Evolutionary conservation across 2,329 filamentous ascomycete species (phyloP).

Genomic region (Aspergillus vadensis): DNA sequence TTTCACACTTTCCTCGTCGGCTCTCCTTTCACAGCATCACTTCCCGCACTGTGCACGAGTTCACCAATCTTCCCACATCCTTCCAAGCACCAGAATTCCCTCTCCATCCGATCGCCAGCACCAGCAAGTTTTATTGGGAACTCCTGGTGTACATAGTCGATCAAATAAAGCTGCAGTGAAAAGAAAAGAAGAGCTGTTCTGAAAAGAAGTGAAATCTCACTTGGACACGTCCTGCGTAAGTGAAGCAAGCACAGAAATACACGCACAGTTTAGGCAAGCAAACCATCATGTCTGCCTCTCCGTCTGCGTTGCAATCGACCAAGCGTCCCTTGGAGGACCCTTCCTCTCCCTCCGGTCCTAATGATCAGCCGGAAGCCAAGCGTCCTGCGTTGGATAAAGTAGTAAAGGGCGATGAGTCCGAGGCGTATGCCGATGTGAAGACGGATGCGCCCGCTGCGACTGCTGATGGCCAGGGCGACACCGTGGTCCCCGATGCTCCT

Average conservation of each 20-base stretch:
- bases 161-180: slow-evolving; percentile 56
- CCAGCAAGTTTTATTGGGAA: slow-evolving; percentile 93
- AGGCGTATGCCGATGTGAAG: slow-evolving; percentile 34
- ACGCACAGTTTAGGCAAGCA: slow-evolving; percentile 26
- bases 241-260: slow-evolving; percentile 36
- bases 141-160: slow-evolving; percentile 79
- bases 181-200: slow-evolving; percentile 51
- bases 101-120: slow-evolving; percentile 55
- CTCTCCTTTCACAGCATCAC: slow-evolving; percentile 39
- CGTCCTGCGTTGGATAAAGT: slow-evolving; percentile 94
- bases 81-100: slow-evolving; percentile 42
- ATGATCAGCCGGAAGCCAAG: slow-evolving; percentile 95
- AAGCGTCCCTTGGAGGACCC: slow-evolving; percentile 98
- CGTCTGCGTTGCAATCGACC: slow-evolving; percentile 51
- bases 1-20: slow-evolving; percentile 30
- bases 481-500: slow-evolving; percentile 66
- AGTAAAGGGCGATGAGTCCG: slow-evolving; percentile 62
- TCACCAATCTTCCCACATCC: slow-evolving; percentile 30
- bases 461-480: slow-evolving; percentile 61
- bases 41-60: slow-evolving; percentile 37
- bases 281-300: slow-evolving; percentile 70
- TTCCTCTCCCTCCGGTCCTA: slow-evolving; percentile 87
- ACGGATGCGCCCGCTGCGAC: slow-evolving; percentile 18
- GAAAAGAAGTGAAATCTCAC: slow-evolving; percentile 22
- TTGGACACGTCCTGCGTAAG: slow-evolving; percentile 51